Conservation (phyloP, 441 rosid genomes). For the Capsella rubella region DNA sequence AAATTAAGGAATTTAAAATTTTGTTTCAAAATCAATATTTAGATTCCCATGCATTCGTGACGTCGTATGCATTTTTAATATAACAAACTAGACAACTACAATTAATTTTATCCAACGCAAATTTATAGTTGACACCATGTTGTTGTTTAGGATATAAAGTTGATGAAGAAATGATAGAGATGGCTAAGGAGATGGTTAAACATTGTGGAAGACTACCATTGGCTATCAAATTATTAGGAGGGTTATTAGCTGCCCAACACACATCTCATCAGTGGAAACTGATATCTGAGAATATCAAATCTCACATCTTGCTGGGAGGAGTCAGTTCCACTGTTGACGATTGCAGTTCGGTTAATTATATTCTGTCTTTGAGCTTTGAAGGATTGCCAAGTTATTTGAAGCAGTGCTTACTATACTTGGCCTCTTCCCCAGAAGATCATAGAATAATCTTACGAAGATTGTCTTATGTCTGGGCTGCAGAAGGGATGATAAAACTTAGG, state of each 20-base stretch:
- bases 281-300: background rate
- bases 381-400: constrained; percentile 40
- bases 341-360: background rate
- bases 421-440: constrained; percentile 42
- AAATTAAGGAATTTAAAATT: too few relatives aligned
- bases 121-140: background rate
- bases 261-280: background rate
- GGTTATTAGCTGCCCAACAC: background rate
- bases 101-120: background rate
- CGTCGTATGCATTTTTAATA: too few relatives aligned
- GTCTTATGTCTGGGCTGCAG: constrained; percentile 44
- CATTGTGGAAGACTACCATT: constrained; percentile 31
- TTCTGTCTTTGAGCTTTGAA: constrained; percentile 22
- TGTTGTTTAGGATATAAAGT: background rate
- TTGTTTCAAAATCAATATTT: too few relatives aligned
- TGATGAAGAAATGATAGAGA: background rate
- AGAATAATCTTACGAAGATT: background rate
- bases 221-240: background rate
- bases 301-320: background rate
- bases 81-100: too few relatives aligned
- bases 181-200: constrained; percentile 14
- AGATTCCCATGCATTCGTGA: too few relatives aligned
- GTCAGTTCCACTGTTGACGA: background rate
- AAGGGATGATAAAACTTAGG: background rate
- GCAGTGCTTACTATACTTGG: constrained; percentile 44